Conservation (phyloP, 768 basidiomycete species). For the Boletus sp. region DNA sequence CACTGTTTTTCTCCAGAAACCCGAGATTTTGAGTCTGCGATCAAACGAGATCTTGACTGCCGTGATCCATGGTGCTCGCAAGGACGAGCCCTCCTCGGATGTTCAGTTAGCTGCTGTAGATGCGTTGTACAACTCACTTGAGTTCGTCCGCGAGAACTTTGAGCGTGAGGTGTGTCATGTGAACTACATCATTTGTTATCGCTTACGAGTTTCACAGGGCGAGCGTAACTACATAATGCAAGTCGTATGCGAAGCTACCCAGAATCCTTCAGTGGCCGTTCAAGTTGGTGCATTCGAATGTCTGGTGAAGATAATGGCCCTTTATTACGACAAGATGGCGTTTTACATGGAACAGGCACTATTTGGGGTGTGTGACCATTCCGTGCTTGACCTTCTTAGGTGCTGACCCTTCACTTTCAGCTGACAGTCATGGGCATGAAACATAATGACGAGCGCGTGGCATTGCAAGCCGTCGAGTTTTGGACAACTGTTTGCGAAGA, state of each 20-base stretch:
- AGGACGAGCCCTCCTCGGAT: constrained; percentile 87
- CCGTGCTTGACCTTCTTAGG: constrained; percentile 1
- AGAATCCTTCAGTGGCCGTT: constrained; percentile 71
- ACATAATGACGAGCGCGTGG: constrained; percentile 84
- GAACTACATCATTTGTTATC: neutral
- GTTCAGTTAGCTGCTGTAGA: constrained; percentile 93
- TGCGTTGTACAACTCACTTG: constrained; percentile 91
- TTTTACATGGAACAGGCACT: constrained; percentile 99
- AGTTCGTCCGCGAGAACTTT: constrained; percentile 97
- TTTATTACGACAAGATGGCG: constrained; percentile 99
- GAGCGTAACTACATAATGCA: constrained; percentile 99
- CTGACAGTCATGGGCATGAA: constrained; percentile 98
- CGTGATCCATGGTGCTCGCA: constrained; percentile 95
- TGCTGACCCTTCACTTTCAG: constrained; percentile 39
- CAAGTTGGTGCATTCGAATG: constrained; percentile 97
- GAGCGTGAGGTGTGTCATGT: constrained; percentile 78
- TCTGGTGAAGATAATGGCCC: constrained; percentile 92
- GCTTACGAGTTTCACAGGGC: constrained; percentile 51
- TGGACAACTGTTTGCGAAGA: constrained; percentile 99
- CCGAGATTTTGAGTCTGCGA: constrained; percentile 81
- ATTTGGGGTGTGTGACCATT: constrained; percentile 72
- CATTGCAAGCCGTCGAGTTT: constrained; percentile 96
- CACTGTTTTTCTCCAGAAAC: constrained; percentile 58
- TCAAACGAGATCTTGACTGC: constrained; percentile 98
- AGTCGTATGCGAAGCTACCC: constrained; percentile 97